Conservation (phyloP, 768 basidiomycete genomes). For the Leccinum barrowsii region DNA sequence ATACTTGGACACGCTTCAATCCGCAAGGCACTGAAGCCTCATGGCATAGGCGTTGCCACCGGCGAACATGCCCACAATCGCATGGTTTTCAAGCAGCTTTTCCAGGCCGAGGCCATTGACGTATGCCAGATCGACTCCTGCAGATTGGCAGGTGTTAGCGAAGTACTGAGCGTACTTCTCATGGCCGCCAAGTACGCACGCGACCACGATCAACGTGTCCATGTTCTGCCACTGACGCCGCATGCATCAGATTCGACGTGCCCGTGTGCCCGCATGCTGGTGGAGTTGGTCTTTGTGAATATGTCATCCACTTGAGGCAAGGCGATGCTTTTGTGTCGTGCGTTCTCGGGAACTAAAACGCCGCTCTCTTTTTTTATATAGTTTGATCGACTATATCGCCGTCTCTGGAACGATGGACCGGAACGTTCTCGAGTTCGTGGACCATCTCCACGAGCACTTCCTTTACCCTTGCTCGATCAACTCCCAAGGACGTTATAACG, state of each 20-base stretch:
- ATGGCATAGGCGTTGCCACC: conserved; percentile 91
- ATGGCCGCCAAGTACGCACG: conserved; percentile 82
- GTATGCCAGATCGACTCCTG: conserved; percentile 96
- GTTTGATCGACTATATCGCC: conserved; percentile 90
- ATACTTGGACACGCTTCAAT: conserved; percentile 85
- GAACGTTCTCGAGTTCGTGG: conserved; percentile 88
- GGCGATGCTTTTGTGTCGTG: not conserved
- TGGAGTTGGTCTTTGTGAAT: conserved; percentile 93
- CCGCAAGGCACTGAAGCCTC: conserved; percentile 74
- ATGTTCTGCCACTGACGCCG: not conserved
- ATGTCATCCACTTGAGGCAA: conserved; percentile 81
- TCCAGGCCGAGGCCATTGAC: conserved; percentile 91
- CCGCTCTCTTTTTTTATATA: conserved; percentile 26
- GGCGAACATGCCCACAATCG: conserved; percentile 97
- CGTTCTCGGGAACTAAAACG: not conserved
- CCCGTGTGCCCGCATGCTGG: conserved; percentile 95
- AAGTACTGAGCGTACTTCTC: conserved; percentile 87
- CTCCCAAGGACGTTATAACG: conserved; percentile 78
- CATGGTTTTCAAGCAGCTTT: conserved; percentile 94
- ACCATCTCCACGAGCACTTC: conserved; percentile 95
- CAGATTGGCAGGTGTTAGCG: conserved; percentile 89
- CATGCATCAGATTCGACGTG: conserved; percentile 66
- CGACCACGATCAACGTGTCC: not conserved
- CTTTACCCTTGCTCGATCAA: conserved; percentile 87
- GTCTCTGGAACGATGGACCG: conserved; percentile 91